Base-by-base conservation (phyloP, 768 basidiomycete species). In the Cystofilobasidium bisporidii region DNA sequence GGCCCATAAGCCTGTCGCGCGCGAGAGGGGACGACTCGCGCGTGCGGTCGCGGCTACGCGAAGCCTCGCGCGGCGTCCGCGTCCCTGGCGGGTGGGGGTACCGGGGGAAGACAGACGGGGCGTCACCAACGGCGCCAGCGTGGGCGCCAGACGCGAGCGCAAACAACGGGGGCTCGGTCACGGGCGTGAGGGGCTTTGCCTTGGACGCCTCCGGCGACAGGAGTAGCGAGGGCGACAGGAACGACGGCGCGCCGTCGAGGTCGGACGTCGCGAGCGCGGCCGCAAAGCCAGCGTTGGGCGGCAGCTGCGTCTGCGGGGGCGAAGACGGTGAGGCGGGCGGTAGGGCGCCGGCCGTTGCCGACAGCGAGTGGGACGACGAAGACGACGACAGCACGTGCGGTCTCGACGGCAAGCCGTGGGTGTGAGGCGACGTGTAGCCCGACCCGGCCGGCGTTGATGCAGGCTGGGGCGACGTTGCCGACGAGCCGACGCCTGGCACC, bases 171-270 rank as follows among this genome's bases (percentile, higher is more conserved):
- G 53, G 53, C 30, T 56, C 53, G 53, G 53, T 56, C 28, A 56
- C 28, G 28, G 53, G 53, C 10, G 30, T 20, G 9, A 56, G 53
- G 15, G 53, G 28, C 28, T 56, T 56, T 2, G 53, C 18, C 28
- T n/a, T 18, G 5, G 53, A 9, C 28, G 12, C 10, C 15, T 56
- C 53, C 28, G 65, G 65, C 3, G 58, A 60, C 58, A 66, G 65
- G 14, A 66, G 59, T 2, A 66, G 47, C 15, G 65, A 66, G 22
- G 65, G 65, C 18, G 65, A 66, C n/a, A 66, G 65, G 65, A 48
- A 66, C 18, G 65, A 45, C 2, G 65, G 65, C 10, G 65, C 26
- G 58, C n/a, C 53, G 30, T 18, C 53, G 15, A 32, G 22, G 53
- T 28, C 26, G 8, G 53, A 28, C 14, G 53, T 56, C 53, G 53